A percentile compares a stretch with the other conserved stretches of the same genome.
Evolutionary conservation across 345 rosid genomes (phyloP).

Genomic region (Tarenaya hassleriana): DNA sequence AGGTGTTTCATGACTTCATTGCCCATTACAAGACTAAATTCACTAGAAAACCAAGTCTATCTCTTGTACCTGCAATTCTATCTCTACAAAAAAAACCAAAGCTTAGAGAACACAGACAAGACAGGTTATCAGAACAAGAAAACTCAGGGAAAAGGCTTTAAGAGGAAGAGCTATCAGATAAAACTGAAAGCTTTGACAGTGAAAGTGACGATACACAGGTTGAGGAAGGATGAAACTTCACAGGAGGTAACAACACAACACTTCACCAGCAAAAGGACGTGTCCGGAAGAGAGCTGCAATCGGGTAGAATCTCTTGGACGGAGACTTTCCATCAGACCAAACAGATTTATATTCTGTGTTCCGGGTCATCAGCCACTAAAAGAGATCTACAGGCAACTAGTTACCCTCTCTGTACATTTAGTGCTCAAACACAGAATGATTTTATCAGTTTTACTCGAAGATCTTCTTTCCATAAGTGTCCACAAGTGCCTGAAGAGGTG

Average conservation of each 20-base stretch:
- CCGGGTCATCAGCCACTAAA: no score
- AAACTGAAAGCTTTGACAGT: slow-evolving; percentile 56
- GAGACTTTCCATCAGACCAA: no score
- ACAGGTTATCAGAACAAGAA: slow-evolving; percentile 49
- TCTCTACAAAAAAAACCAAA: slow-evolving; percentile 66
- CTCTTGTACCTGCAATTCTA: slow-evolving; percentile 39
- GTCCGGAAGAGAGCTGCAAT: slow-evolving; percentile 38
- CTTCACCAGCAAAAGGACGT: slow-evolving; percentile 28
- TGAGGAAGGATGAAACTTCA: slow-evolving; percentile 37
- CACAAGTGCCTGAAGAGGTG: no score
- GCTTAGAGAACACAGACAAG: slow-evolving; percentile 72
- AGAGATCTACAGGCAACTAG: no score
- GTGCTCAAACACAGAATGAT: no score
- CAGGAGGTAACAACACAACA: slow-evolving; percentile 24
- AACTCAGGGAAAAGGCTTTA: slow-evolving; percentile 31
- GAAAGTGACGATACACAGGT: slow-evolving; percentile 32
- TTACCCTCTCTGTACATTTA: no score
- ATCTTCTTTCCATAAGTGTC: no score
- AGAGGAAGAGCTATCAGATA: slow-evolving; percentile 54
- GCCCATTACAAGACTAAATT: neutral
- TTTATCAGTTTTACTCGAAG: no score
- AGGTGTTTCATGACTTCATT: slow-evolving; percentile 32
- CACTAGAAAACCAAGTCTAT: neutral
- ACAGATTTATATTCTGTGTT: no score
- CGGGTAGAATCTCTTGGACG: slow-evolving; percentile 20